A percentile compares a stretch with the other conserved stretches of the same genome.
phyloP scores from a whole-genome alignment of 2,329 filamentous ascomycete genomes.

The Talaromyces funiculosus region DNA sequence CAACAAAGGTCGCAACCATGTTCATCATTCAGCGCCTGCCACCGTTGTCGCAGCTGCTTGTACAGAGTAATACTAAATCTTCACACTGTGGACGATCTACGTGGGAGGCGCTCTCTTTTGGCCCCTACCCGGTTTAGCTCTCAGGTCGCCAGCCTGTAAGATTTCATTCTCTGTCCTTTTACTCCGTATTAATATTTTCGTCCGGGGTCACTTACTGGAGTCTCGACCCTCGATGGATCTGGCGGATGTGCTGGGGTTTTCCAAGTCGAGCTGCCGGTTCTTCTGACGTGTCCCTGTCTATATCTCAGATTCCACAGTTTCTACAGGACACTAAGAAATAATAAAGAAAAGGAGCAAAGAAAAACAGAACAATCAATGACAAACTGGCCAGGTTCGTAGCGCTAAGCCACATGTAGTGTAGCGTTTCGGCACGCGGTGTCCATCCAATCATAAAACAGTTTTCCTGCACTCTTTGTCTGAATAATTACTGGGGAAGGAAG shows the following conservation, averaged over 20 bases:
- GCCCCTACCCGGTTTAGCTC: not conserved
- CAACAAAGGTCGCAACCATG: not conserved
- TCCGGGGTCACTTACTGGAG: not conserved
- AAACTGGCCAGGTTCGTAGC: not conserved
- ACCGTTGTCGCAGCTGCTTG: not conserved
- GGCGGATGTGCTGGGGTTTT: not conserved
- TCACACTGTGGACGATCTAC: not conserved
- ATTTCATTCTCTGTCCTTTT: not conserved
- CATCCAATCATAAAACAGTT: not conserved
- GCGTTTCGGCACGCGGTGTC: not conserved
- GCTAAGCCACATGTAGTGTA: not conserved
- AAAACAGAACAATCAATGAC: not conserved
- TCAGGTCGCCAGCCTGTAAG: not conserved
- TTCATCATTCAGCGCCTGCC: not conserved
- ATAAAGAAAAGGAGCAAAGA: too few relatives aligned
- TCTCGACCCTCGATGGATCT: not conserved
- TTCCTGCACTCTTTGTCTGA: not conserved
- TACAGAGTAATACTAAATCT: not conserved
- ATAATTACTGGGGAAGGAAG: not conserved
- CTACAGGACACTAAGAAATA: too few relatives aligned
- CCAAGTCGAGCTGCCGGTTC: too few relatives aligned
- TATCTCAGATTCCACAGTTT: not conserved
- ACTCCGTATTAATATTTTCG: not conserved
- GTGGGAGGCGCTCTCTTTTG: conserved; percentile 1
- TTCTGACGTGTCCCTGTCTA: not conserved